Conservation (phyloP, 129 eudicot genomes). For the Flaveria sonorensis region DNA sequence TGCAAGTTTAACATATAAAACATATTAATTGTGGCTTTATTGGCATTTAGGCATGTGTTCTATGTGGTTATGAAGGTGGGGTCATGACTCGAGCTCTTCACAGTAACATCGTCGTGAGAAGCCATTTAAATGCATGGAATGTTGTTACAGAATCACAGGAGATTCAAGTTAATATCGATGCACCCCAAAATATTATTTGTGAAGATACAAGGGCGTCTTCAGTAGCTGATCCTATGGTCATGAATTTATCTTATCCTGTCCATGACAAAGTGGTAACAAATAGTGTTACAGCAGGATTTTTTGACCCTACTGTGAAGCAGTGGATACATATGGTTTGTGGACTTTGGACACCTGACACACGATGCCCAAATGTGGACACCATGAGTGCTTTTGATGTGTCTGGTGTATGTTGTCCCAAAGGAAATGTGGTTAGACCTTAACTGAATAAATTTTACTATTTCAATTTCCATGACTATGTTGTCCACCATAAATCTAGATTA, state of each 20-base stretch:
- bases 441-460: background rate
- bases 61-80: constrained; percentile 70
- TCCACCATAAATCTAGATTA: constrained; percentile 13
- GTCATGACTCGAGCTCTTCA: constrained; percentile 64
- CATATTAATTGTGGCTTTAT: constrained; percentile 7
- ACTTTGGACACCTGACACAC: constrained; percentile 67
- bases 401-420: constrained; percentile 43
- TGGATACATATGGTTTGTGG: constrained; percentile 81
- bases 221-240: constrained; percentile 15
- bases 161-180: constrained; percentile 21
- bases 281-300: constrained; percentile 49
- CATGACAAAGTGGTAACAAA: constrained; percentile 31
- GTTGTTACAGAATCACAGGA: constrained; percentile 33
- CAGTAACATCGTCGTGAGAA: constrained; percentile 42
- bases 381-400: constrained; percentile 74
- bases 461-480: constrained; percentile 16
- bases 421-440: constrained; percentile 42
- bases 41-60: constrained; percentile 54
- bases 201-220: constrained; percentile 35
- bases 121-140: constrained; percentile 55
- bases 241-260: constrained; percentile 21
- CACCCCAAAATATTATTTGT: constrained; percentile 23
- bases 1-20: constrained; percentile 12
- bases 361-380: constrained; percentile 70
- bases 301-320: constrained; percentile 56